Percentiles rank a stretch among this genome's conserved stretches.
These are phyloP conservation scores for Claviceps citrina DNA, from an alignment of 2,329 filamentous ascomycete genomes.

Conservation along the genomic window DNA sequence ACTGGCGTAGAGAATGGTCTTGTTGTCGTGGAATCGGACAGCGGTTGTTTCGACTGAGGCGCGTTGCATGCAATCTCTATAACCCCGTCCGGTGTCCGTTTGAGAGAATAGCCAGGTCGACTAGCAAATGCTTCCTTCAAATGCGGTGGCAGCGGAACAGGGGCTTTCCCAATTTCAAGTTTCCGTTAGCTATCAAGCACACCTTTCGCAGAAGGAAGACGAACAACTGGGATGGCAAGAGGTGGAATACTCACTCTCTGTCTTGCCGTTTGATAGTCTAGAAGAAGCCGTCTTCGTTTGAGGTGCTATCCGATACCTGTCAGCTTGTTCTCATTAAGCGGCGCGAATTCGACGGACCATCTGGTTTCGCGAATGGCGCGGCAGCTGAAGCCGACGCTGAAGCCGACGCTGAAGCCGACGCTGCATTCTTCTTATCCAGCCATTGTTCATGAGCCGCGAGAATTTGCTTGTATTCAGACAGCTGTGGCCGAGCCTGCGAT, in stretches of 20 bases:
- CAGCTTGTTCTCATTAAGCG: neutral
- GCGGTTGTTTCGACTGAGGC: neutral
- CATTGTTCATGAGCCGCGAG: neutral
- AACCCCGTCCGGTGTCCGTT: neutral
- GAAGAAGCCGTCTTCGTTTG: neutral
- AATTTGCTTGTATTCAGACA: neutral
- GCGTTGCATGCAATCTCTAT: neutral
- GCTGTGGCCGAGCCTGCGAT: neutral
- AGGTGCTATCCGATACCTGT: neutral
- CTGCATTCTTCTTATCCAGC: neutral
- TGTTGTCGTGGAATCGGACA: neutral
- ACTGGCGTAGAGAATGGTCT: neutral
- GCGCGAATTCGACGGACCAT: neutral
- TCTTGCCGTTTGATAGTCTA: neutral
- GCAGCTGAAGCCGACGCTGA: neutral
- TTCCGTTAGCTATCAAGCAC: neutral
- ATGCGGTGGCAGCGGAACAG: slow-evolving; percentile 1
- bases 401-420: neutral
- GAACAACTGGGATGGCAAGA: neutral
- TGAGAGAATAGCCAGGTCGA: neutral
- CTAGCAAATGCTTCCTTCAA: too few relatives aligned
- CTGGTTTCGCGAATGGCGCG: neutral
- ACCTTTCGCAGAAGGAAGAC: neutral
- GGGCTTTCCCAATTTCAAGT: neutral
- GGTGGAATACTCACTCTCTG: neutral